phyloP scores from a whole-genome alignment of 2,329 filamentous ascomycete species.

The Ceratocystis albifundus region DNA sequence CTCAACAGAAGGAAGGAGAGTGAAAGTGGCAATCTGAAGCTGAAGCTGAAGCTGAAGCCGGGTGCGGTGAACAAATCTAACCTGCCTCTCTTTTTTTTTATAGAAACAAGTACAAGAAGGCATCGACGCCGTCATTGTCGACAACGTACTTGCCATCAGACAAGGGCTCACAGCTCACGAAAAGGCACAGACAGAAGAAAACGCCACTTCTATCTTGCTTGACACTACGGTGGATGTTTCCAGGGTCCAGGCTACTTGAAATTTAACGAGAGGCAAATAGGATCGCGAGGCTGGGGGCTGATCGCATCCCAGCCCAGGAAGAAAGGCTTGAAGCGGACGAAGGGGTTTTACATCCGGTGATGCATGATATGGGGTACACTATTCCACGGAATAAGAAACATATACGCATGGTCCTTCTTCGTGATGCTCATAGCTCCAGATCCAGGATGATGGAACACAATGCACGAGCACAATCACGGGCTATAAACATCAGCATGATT shows the following conservation, averaged over 20 bases:
- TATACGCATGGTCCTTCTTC: conserved; percentile 4
- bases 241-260: background rate
- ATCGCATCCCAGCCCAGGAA: background rate
- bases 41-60: background rate
- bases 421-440: conserved; percentile 7
- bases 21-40: conserved; percentile 14
- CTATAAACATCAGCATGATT: background rate
- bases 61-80: conserved; percentile 1
- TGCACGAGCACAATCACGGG: too few species aligned
- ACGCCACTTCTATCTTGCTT: conserved; percentile 1
- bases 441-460: background rate
- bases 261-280: background rate
- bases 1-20: background rate
- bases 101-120: conserved; percentile 85
- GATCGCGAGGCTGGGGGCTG: background rate
- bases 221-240: background rate
- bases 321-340: background rate
- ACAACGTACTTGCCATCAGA: conserved; percentile 83
- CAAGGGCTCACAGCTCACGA: conserved; percentile 59
- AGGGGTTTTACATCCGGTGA: background rate
- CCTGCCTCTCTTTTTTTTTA: conserved; percentile 23
- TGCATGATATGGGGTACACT: background rate
- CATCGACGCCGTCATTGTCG: conserved; percentile 95
- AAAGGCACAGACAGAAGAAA: conserved; percentile 15
- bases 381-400: conserved; percentile 11